phyloP scores from a whole-genome alignment of 495 filamentous ascomycete genomes.

The Xylaria grammica region DNA sequence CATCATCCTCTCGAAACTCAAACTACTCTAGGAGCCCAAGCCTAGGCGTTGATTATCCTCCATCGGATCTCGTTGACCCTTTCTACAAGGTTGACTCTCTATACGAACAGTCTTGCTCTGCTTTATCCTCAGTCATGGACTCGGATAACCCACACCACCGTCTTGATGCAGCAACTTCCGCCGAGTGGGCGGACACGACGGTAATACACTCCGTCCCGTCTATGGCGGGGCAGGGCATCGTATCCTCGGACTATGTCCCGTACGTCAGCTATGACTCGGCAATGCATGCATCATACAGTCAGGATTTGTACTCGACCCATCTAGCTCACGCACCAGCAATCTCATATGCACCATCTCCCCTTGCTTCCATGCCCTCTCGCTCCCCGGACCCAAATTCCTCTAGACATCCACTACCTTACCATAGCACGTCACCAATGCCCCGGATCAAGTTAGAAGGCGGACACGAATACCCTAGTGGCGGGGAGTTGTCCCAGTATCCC shows the following conservation, averaged over 20 bases:
- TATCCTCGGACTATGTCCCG: constrained; percentile 58
- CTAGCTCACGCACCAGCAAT: constrained; percentile 42
- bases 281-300: constrained; percentile 47
- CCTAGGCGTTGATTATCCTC: constrained; percentile 52
- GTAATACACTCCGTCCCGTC: constrained; percentile 47
- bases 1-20: constrained; percentile 52
- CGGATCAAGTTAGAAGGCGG: constrained; percentile 58
- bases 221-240: constrained; percentile 50
- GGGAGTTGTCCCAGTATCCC: constrained; percentile 53
- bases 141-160: constrained; percentile 47
- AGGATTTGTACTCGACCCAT: constrained; percentile 54
- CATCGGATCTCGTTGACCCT: constrained; percentile 49
- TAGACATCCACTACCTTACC: constrained; percentile 43
- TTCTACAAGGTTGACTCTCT: constrained; percentile 53
- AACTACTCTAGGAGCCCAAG: constrained; percentile 54
- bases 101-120: constrained; percentile 50
- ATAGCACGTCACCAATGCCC: constrained; percentile 46
- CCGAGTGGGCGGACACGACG: constrained; percentile 46
- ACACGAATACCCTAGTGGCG: constrained; percentile 44
- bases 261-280: constrained; percentile 52
- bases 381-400: constrained; percentile 43
- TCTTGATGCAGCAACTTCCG: constrained; percentile 49
- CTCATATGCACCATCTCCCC: constrained; percentile 46
- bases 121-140: constrained; percentile 45
- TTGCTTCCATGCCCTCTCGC: constrained; percentile 46